Base-by-base conservation (phyloP, 768 basidiomycete genomes). In the Galerina marginata region DNA sequence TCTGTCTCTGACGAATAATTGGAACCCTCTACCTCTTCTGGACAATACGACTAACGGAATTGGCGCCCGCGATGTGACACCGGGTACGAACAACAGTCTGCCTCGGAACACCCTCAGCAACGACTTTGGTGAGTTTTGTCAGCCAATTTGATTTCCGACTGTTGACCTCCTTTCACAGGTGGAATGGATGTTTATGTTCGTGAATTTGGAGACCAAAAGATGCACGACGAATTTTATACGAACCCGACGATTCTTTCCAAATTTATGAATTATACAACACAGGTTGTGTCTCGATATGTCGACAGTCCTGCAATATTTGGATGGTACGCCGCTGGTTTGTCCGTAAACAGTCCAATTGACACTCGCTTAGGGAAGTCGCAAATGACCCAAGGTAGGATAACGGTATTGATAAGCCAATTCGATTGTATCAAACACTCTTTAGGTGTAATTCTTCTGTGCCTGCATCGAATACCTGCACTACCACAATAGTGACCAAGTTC, bases 141-240 rank as follows among this genome's bases (percentile, higher is more conserved):
- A 38, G 5, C 12, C 2, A 39, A 12, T 23, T 9, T n/a, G 10
- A 7, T 47, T 44, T 39, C 37, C 15, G 23, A 23, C 25, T 47
- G 16, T 37, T 54, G n/a, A 53, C 20, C 33, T 10, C 29, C 23
- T 1, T 46, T 47, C 20, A 59, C 55, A 87, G 86, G 86, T 49
- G 87, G 87, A 37, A 87, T 88, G 85, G 88, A 90, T 69, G 69
- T 78, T 12, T 90, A 89, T 68, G 83, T 89, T 53, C 81, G 83
- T 63, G 76, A 77, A 69, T 83, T 79, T 55, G 75, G 72, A 9
- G 70, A 62, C 40, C 38, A 45, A 67, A n/a, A 62, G 57, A 66
- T 12, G 20, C 88, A 90, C 67, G 87, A 87, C 59, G 77, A 83
- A 49, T 90, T 90, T 68, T 90, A 83, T 71, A 78, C 77, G 11